Evolutionary conservation across 352 stramenopile species (phyloP).

Genomic region (Poterioochromonas sp.): DNA sequence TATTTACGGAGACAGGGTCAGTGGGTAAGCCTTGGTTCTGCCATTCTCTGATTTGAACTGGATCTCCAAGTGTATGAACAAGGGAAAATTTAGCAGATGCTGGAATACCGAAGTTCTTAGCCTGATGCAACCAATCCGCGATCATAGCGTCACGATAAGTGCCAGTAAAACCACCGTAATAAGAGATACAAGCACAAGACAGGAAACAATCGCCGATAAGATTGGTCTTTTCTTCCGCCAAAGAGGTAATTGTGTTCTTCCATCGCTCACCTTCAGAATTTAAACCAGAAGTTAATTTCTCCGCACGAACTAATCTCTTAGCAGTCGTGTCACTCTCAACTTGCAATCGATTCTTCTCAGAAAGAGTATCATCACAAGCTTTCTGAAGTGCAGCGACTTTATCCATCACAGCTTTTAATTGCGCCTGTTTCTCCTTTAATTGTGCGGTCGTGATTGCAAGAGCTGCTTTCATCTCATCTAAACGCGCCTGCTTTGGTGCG

Average conservation of each 20-base stretch:
- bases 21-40: constrained; percentile 77
- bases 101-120: constrained; percentile 25
- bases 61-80: constrained; percentile 63
- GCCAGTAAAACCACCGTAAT: constrained; percentile 84
- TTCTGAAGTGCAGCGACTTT: constrained; percentile 73
- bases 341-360: constrained; percentile 78
- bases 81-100: constrained; percentile 54
- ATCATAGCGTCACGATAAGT: constrained; percentile 59
- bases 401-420: constrained; percentile 73
- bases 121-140: constrained; percentile 52
- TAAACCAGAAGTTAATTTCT: constrained; percentile 78
- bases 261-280: constrained; percentile 79
- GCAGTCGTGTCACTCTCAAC: constrained; percentile 69
- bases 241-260: constrained; percentile 70
- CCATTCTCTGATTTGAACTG: constrained; percentile 81
- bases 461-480: constrained; percentile 77
- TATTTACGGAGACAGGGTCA: constrained; percentile 79
- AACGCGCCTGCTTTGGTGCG: constrained; percentile 73
- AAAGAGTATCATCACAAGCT: constrained; percentile 73
- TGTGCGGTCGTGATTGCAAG: constrained; percentile 70
- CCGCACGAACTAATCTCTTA: constrained; percentile 69
- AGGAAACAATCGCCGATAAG: constrained; percentile 82
- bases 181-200: constrained; percentile 76
- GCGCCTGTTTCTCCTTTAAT: constrained; percentile 70
- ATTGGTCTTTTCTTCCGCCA: constrained; percentile 59